Base-by-base conservation (phyloP, 1,139 yeast species). In the Tardiomyces depauwii region DNA sequence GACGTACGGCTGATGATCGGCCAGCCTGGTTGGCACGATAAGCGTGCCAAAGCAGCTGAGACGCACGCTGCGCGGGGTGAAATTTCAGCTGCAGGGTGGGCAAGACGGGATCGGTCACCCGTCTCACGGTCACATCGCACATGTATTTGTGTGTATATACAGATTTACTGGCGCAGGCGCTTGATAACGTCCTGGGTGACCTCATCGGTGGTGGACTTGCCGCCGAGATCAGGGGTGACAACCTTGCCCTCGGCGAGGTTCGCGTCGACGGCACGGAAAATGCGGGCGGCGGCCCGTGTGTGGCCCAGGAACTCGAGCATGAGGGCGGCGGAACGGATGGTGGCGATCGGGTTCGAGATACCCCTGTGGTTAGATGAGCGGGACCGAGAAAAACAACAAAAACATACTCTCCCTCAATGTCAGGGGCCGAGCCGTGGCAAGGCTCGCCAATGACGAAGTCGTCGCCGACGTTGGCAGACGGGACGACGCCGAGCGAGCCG, bases 381-480 rank as follows among this genome's bases (percentile, higher is more conserved):
- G 40, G 19, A 32, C 14, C 14, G 18, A 13, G 12, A 40, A 41
- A 13, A 21, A 44, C 13, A 41, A 40, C 45, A 28, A 14, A 30
- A 3, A 30, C 36, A 5, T 54, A 54, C 66, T 77, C 80, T 58
- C 98, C 98, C 65, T 88, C 96, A 55, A 91, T 91, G 66, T 91
- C 98, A 47, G 98, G 98, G 48, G 98, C 98, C 50, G 95, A 85
- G 51, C 98, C 98, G 69, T 91, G 98, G 66, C 97, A 89, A 61
- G 98, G 98, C 70, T 91, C 98, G 65, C 98, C 98, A 64, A 91
- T 88, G 53, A 94, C 96, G 62, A 91, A 91, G 64, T 74, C 71
- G 62, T 88, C 96, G 60, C 98, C 98, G 48, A 91, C 98, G 62
- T 91, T 91, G 54, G 97, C 97, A 48, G 95, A 83, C 58, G 98